A percentile compares a stretch with the other conserved stretches of the same genome.
Evolutionary conservation across 805 yeast genomes (phyloP).

Genomic region (Pichia cephalocereana): DNA sequence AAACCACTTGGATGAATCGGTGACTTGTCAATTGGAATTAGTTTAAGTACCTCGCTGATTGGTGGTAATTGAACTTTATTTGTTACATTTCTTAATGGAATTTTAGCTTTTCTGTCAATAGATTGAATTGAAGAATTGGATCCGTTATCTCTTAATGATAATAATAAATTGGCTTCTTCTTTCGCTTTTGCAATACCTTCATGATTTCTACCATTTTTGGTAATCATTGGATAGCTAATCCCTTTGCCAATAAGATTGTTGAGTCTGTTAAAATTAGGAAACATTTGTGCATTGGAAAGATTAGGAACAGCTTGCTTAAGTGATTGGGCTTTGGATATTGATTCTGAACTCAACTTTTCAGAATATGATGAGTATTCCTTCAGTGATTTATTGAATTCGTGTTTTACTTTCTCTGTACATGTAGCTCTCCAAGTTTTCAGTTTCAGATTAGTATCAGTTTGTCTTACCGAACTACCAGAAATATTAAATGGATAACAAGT

Average conservation of each 20-base stretch:
- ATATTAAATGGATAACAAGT: conserved; percentile 28
- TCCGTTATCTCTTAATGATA: background rate
- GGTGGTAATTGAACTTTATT: conserved; percentile 17
- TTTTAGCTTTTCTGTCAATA: background rate
- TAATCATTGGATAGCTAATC: conserved; percentile 1
- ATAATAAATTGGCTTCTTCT: background rate
- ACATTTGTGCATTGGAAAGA: conserved; percentile 1
- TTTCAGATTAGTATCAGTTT: conserved; percentile 25
- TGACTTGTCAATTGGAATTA: conserved; percentile 12
- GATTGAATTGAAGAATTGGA: no score
- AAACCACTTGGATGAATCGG: conserved; percentile 14
- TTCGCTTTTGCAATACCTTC: background rate
- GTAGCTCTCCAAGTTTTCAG: conserved; percentile 36
- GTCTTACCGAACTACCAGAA: conserved; percentile 15
- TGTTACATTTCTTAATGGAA: conserved; percentile 3
- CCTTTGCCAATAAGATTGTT: conserved; percentile 17
- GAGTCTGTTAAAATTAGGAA: conserved; percentile 14
- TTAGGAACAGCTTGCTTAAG: background rate
- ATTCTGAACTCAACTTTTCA: conserved; percentile 6
- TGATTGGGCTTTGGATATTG: background rate
- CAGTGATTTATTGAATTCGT: conserved; percentile 31
- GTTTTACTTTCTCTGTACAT: conserved; percentile 32
- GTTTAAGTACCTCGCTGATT: conserved; percentile 10
- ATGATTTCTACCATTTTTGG: background rate
- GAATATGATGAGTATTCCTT: conserved; percentile 31